phyloP scores from a whole-genome alignment of 805 yeast species.

The Suhomyces kilbournensis region DNA sequence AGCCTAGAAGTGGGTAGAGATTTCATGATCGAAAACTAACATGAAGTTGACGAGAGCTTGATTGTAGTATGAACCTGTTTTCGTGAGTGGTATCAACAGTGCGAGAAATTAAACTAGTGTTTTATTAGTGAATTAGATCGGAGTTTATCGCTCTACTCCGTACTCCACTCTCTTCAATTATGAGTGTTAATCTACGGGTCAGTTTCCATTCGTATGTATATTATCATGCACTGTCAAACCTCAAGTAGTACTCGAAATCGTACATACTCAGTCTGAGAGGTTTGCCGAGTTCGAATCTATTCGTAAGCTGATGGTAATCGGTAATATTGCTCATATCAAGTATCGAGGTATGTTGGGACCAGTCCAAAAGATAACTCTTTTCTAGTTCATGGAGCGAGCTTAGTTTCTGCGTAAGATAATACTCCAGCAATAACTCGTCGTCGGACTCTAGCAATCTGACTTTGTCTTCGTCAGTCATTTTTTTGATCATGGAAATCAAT shows the following conservation, averaged over 20 bases:
- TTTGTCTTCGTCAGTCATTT: constrained; percentile 7
- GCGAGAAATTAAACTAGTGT: too few relatives aligned
- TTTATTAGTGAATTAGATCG: too few relatives aligned
- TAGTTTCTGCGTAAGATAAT: constrained; percentile 7
- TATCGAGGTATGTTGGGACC: background rate
- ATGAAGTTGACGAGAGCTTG: too few relatives aligned
- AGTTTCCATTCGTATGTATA: background rate
- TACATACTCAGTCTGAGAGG: constrained; percentile 8
- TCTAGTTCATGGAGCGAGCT: constrained; percentile 10
- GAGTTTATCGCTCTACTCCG: too few relatives aligned
- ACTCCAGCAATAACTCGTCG: constrained; percentile 7
- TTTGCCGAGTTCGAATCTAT: constrained; percentile 4
- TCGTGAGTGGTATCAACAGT: too few relatives aligned
- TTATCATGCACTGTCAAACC: constrained; percentile 1
- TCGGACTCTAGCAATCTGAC: constrained; percentile 5
- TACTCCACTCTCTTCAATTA: too few relatives aligned
- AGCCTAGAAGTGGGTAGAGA: too few relatives aligned
- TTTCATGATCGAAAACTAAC: too few relatives aligned
- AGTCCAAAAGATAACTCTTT: constrained; percentile 4
- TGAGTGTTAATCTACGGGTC: background rate
- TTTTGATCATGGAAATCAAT: constrained; percentile 5
- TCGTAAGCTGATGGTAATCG: constrained; percentile 5
- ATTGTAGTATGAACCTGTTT: too few relatives aligned
- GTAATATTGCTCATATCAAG: constrained; percentile 3
- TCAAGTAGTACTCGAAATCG: constrained; percentile 7